Evolutionary conservation across 176 grass and related monocot genomes (phyloP).

Genomic region (Rhipidocladum racemiflorum): DNA sequence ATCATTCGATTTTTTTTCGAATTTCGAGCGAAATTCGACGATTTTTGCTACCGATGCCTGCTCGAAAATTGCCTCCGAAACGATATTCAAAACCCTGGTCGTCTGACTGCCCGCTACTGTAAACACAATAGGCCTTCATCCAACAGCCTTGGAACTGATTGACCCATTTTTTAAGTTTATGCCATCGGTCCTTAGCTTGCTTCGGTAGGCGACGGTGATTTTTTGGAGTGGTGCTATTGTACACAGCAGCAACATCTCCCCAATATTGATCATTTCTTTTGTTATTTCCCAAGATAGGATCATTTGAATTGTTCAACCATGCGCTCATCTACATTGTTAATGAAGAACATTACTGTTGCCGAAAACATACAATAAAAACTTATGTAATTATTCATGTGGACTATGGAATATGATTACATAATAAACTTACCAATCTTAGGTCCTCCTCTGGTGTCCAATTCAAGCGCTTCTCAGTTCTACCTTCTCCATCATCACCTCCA

Average conservation of each 20-base stretch:
- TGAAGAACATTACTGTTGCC: not conserved
- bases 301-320: not conserved
- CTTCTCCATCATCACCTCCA: not conserved
- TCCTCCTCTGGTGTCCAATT: not conserved
- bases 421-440: not conserved
- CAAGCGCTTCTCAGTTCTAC: not conserved
- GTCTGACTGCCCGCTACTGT: no score
- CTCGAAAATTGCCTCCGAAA: no score
- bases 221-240: no score
- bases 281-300: no score
- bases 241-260: no score
- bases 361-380: no score
- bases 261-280: no score
- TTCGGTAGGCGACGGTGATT: not conserved
- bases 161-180: not conserved
- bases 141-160: not conserved
- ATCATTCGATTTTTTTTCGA: no score
- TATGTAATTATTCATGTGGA: not conserved
- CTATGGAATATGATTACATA: not conserved
- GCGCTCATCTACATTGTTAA: not conserved
- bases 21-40: no score
- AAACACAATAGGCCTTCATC: not conserved
- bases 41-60: accelerated
- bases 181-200: not conserved
- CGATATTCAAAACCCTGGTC: no score